Evolutionary conservation across 305 asterid genomes (phyloP), one percentile per base, ranked within the genome.

Genomic region (Solanum hybrid): DNA sequence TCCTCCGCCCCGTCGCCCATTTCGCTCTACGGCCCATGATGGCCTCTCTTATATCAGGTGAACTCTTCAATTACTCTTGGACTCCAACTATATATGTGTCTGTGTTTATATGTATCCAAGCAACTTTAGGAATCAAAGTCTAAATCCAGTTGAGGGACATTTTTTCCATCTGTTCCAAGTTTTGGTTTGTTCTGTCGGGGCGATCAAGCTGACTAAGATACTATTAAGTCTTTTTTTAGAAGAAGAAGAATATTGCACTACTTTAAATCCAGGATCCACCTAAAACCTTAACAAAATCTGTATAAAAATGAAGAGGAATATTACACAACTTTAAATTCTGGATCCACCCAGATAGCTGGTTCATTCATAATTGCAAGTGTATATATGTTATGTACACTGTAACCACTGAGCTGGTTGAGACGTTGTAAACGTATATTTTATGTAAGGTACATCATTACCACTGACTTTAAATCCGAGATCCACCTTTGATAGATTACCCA

Each of bases 1-100:
- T 85, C 93, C 93, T 68, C 90, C 90, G 78, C 93, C 91, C n/a
- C 94, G 90, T 86, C 93, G 41, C 76, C 31, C 94, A 26, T 90
- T 92, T 88, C 91, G 24, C 70, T 65, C 96, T 37, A 77, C 84
- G 26, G 92, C 87, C 87, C 93, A 78, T 79, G 93, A 90, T 65
- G 96, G 96, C 29, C 98, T 95, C 89, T 94, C 99, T 89, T 96
- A 93, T 92, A 97, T 97, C 91, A 90, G 99, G 99, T 97, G 88
- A 51, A 38, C 81, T n/a, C 61, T n/a, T 72, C 81, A 34, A 68
- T 15, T 41, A 29, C 8, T 39, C 10, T 72, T 57, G 70, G 3
- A 41, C 65, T 22, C 57, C 26, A 68, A 13, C 78, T 85, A 12
- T 36, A 36, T 32, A n/a, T 87, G 11, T 24, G 31, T 65, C 39